Conservation (phyloP, 2,329 filamentous ascomycete species). For the Pseudogymnoascus sp. region DNA sequence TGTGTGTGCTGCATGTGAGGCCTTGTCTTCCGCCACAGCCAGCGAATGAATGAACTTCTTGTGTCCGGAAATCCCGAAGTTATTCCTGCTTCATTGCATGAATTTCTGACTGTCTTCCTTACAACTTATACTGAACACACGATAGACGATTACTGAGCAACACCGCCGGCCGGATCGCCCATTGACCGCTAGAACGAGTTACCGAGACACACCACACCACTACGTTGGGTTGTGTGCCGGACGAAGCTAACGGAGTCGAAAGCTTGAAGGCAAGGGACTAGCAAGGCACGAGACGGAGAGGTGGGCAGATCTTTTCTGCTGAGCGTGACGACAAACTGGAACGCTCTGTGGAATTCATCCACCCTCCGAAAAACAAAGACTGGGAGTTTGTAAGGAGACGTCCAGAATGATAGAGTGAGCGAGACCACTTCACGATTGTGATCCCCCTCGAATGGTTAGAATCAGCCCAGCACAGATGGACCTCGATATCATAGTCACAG, state of each 20-base stretch:
- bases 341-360: neutral
- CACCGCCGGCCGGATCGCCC: neutral
- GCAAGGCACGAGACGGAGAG: neutral
- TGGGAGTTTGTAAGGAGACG: neutral
- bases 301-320: neutral
- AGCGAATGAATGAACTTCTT: neutral
- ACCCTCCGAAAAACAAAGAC: neutral
- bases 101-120: neutral
- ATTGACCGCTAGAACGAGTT: constrained; percentile 1
- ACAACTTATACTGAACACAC: neutral
- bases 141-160: neutral
- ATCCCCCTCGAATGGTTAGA: neutral
- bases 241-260: neutral
- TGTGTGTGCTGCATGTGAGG: neutral
- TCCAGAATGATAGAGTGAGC: constrained; percentile 1
- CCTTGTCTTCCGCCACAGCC: neutral
- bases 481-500: constrained; percentile 1
- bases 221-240: neutral
- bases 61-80: constrained; percentile 1
- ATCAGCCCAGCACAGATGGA: neutral
- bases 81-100: neutral
- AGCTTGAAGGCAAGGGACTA: constrained; percentile 3
- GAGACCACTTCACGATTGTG: neutral
- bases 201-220: neutral
- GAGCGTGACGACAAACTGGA: neutral